Evolutionary conservation across 352 stramenopile species (phyloP).

Genomic region (Pythium coloratum): DNA sequence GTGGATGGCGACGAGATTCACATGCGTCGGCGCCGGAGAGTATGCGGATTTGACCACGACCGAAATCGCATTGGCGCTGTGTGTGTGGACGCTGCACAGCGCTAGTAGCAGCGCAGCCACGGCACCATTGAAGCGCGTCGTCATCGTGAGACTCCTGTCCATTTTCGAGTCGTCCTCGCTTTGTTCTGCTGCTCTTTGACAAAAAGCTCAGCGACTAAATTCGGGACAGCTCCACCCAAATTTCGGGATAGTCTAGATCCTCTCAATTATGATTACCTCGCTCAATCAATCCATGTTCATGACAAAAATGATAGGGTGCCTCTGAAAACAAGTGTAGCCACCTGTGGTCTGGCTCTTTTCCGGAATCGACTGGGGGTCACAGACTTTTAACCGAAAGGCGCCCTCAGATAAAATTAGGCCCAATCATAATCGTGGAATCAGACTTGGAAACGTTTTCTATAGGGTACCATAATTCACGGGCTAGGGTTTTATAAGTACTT

Average conservation of each 20-base stretch:
- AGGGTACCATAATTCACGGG: background rate
- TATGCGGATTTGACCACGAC: background rate
- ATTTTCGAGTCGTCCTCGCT: background rate
- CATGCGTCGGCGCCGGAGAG: constrained; percentile 30
- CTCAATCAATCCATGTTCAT: no score
- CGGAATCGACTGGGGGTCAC: no score
- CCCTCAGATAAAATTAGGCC: no score
- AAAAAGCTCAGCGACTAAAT: background rate
- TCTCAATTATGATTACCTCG: no score
- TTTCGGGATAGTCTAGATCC: no score
- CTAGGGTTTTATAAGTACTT: background rate
- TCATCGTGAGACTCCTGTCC: background rate
- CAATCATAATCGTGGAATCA: no score
- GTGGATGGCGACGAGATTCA: constrained; percentile 59
- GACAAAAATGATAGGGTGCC: no score
- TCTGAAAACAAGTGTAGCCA: no score
- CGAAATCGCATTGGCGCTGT: background rate
- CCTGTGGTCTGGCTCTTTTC: no score
- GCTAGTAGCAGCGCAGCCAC: background rate
- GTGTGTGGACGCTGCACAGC: background rate
- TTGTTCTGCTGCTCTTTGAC: background rate
- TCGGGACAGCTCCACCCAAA: background rate
- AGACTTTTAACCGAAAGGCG: no score
- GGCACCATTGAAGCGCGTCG: background rate
- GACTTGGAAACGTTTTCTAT: background rate